These are phyloP conservation scores for Lachnellula occidentalis DNA, from an alignment of 2,329 filamentous ascomycete genomes.

Conservation along the genomic window DNA sequence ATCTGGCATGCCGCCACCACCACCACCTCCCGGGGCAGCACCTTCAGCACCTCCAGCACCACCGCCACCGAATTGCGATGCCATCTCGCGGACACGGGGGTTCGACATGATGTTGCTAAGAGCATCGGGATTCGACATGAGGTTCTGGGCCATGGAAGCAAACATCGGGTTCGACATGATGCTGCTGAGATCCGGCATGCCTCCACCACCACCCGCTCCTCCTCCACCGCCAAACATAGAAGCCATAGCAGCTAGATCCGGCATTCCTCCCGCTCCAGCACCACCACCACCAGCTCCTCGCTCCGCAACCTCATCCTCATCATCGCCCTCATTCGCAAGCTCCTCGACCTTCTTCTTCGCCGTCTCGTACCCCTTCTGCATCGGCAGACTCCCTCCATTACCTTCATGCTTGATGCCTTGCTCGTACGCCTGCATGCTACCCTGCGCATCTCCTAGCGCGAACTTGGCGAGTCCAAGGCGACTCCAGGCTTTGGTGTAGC, in stretches of 20 bases:
- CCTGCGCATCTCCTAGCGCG: constrained; percentile 83
- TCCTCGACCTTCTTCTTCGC: constrained; percentile 84
- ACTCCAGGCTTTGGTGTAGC: constrained; percentile 97
- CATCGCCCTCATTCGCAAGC: constrained; percentile 48
- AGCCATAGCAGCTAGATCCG: constrained; percentile 69
- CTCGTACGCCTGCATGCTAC: constrained; percentile 90
- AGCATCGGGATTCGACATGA: constrained; percentile 95
- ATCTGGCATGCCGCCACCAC: constrained; percentile 91
- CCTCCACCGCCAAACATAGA: constrained; percentile 65
- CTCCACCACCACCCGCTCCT: constrained; percentile 60
- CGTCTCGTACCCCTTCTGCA: constrained; percentile 96
- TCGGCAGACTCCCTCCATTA: constrained; percentile 88
- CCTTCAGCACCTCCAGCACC: constrained; percentile 44
- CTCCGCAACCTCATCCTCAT: constrained; percentile 46
- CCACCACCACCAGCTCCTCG: constrained; percentile 40
- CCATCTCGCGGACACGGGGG: constrained; percentile 82
- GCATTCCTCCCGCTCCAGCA: constrained; percentile 57
- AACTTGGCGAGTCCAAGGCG: constrained; percentile 86
- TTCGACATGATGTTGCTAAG: constrained; percentile 93
- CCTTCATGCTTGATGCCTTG: constrained; percentile 92
- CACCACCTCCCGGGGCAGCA: constrained; percentile 42
- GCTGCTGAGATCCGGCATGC: constrained; percentile 80
- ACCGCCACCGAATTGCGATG: constrained; percentile 66
- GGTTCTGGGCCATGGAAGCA: constrained; percentile 88
- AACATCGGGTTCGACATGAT: constrained; percentile 99